phyloP scores from a whole-genome alignment of 2,329 filamentous ascomycete genomes.

The Claviceps fusiformis region DNA sequence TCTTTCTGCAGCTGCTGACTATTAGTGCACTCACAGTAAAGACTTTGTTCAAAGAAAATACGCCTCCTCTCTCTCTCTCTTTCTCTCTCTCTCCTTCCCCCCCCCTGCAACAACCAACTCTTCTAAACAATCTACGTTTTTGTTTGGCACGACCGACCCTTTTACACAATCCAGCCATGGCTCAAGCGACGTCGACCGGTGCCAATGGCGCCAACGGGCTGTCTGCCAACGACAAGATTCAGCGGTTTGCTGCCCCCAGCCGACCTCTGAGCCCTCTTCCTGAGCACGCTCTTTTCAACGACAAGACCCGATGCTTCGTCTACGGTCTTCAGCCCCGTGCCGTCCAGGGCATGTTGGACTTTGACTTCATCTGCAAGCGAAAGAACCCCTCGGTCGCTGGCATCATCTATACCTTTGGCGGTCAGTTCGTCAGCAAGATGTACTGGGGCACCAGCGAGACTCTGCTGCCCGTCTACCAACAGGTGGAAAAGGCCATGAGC shows the following conservation, averaged over 20 bases:
- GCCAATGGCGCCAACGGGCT: slow-evolving; percentile 38
- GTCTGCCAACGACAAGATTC: slow-evolving; percentile 97
- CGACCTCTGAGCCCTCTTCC: slow-evolving; percentile 80
- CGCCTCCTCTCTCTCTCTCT: neutral
- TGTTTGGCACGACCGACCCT: slow-evolving; percentile 5
- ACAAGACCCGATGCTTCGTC: slow-evolving; percentile 99
- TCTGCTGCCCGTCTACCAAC: slow-evolving; percentile 94
- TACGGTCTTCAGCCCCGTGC: slow-evolving; percentile 96
- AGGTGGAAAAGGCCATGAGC: slow-evolving; percentile 77
- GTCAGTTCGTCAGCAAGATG: slow-evolving; percentile 99
- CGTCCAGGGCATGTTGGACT: slow-evolving; percentile 91
- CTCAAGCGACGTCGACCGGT: slow-evolving; percentile 33
- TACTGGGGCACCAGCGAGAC: slow-evolving; percentile 99
- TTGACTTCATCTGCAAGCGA: slow-evolving; percentile 99
- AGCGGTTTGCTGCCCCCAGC: slow-evolving; percentile 86
- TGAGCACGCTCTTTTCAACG: slow-evolving; percentile 87
- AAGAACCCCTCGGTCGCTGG: slow-evolving; percentile 90
- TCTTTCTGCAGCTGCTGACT: slow-evolving; percentile 4
- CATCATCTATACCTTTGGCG: slow-evolving; percentile 99
- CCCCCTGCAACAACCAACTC: neutral
- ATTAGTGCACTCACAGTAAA: neutral
- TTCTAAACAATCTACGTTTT: neutral
- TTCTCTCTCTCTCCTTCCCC: neutral
- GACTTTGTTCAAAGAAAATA: slow-evolving; percentile 8
- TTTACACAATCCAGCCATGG: slow-evolving; percentile 29